Evolutionary conservation across 306 rosid genomes (phyloP).

Genomic region (Quercus bicolor): DNA sequence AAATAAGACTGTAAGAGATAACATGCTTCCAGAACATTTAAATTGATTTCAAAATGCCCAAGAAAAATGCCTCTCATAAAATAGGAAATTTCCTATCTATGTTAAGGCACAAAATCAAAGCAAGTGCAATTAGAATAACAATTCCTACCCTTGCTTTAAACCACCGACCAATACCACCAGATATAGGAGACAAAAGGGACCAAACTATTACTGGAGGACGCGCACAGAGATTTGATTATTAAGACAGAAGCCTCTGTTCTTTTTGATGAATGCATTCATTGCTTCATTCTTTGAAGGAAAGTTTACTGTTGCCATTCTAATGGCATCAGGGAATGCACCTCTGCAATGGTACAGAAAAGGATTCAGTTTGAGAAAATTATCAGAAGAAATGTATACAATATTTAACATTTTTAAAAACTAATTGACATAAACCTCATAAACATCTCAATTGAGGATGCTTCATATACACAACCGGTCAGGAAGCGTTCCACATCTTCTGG

Average conservation of each 20-base stretch:
- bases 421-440: slow-evolving; percentile 41
- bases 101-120: neutral
- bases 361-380: slow-evolving; percentile 12
- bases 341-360: slow-evolving; percentile 39
- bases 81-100: neutral
- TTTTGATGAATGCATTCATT: slow-evolving; percentile 53
- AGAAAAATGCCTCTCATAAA: neutral
- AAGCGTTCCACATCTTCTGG: slow-evolving; percentile 52
- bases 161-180: neutral
- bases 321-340: slow-evolving; percentile 23
- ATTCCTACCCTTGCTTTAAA: slow-evolving; percentile 15
- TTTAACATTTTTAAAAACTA: neutral
- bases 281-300: slow-evolving; percentile 60
- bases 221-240: slow-evolving; percentile 49
- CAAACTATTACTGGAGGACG: slow-evolving; percentile 56
- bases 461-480: slow-evolving; percentile 53
- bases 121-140: neutral
- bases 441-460: slow-evolving; percentile 41
- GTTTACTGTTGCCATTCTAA: slow-evolving; percentile 47
- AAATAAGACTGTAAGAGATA: neutral
- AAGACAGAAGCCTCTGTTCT: slow-evolving; percentile 59
- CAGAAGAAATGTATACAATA: neutral
- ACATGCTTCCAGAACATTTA: neutral
- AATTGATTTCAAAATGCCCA: neutral
- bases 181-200: neutral